Evolutionary conservation across 1,284 basidiomycete species (phyloP).

Genomic region (Coriolopsis trogii): DNA sequence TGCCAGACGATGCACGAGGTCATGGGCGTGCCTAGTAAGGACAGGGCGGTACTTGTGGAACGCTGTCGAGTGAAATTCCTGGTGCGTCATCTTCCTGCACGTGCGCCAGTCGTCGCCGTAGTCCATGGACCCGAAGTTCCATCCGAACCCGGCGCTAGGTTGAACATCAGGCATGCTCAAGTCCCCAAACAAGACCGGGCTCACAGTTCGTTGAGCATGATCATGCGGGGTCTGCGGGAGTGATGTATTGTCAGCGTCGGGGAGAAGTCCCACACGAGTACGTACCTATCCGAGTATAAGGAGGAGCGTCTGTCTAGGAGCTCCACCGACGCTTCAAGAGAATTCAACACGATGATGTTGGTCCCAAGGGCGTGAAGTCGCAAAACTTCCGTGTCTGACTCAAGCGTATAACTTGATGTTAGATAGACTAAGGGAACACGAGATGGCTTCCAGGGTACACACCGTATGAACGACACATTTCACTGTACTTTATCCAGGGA

Average conservation of each 20-base stretch:
- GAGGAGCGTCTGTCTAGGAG: conserved; percentile 25
- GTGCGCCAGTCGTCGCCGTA: conserved; percentile 46
- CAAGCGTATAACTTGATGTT: background rate
- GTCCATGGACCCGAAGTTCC: conserved; percentile 36
- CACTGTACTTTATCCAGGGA: conserved; percentile 21
- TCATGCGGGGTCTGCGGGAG: conserved; percentile 35
- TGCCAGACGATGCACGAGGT: conserved; percentile 36
- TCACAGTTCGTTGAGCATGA: conserved; percentile 39
- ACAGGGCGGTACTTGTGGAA: conserved; percentile 19
- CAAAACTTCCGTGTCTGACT: conserved; percentile 24
- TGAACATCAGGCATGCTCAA: background rate
- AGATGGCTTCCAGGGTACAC: background rate
- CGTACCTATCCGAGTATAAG: conserved; percentile 25
- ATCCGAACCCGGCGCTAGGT: conserved; percentile 43
- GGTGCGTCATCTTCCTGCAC: conserved; percentile 40
- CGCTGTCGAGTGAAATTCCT: conserved; percentile 13
- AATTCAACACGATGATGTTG: conserved; percentile 44
- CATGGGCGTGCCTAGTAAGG: conserved; percentile 30
- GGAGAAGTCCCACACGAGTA: background rate
- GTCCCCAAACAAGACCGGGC: too few species aligned
- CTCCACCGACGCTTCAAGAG: conserved; percentile 33
- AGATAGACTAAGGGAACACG: background rate
- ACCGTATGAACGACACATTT: conserved; percentile 19
- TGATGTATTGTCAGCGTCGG: background rate
- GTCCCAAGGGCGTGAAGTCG: conserved; percentile 21